A percentile compares a stretch with the other conserved stretches of the same genome.
Conservation (phyloP, 352 stramenopile genomes). For the Globisporangium camurandrum region DNA sequence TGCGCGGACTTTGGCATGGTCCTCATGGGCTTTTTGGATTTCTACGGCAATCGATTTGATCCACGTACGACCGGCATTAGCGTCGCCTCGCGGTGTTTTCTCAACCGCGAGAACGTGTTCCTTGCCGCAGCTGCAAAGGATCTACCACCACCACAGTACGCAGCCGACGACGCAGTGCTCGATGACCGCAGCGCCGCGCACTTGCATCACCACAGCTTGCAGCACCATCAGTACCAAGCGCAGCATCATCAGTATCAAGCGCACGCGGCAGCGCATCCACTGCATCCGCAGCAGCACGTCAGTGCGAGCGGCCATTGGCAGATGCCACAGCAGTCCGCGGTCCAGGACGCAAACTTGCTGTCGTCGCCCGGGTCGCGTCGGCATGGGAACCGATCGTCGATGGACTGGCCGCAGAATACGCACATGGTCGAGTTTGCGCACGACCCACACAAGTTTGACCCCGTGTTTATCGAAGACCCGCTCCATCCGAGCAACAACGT, state of each 20-base stretch:
- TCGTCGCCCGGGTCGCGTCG: conserved; percentile 52
- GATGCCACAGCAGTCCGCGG: conserved; percentile 32
- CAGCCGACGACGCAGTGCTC: conserved; percentile 33
- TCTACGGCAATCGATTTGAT: conserved; percentile 95
- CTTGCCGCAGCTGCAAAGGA: conserved; percentile 15
- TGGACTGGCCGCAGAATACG: conserved; percentile 42
- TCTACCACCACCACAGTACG: conserved; percentile 41
- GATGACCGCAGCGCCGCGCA: conserved; percentile 33
- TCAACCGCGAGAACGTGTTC: conserved; percentile 62
- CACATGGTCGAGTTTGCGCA: conserved; percentile 52
- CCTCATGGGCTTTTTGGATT: conserved; percentile 96
- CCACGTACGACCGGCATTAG: conserved; percentile 88
- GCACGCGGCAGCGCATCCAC: too few relatives aligned
- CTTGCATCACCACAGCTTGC: conserved; percentile 2
- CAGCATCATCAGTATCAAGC: conserved; percentile 33
- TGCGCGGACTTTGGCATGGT: conserved; percentile 91
- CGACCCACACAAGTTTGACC: conserved; percentile 89
- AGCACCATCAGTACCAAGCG: neutral
- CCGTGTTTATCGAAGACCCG: conserved; percentile 94
- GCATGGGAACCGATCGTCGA: conserved; percentile 60
- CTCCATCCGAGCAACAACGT: conserved; percentile 93
- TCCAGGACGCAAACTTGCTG: conserved; percentile 45
- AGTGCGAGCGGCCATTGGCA: conserved; percentile 70
- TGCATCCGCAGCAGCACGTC: too few relatives aligned
- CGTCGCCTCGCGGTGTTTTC: conserved; percentile 71